Evolutionary conservation across 495 filamentous ascomycete species (phyloP), one percentile per base, ranked within the genome.

Genomic region (Penicillium chermesinum): DNA sequence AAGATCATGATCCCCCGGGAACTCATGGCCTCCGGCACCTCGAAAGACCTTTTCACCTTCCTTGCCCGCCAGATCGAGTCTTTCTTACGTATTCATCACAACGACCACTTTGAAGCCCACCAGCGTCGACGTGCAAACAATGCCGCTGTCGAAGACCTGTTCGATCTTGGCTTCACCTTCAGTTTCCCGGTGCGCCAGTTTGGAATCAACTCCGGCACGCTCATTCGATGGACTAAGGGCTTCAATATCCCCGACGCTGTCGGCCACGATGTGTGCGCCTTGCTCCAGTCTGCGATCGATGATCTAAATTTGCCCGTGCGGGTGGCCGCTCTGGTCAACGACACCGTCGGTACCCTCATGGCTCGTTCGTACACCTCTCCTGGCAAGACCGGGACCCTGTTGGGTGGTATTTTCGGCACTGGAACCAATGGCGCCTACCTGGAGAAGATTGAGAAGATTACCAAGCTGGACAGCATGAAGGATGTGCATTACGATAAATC

Each of bases 201-300:
- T 49, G 90, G 89, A 17, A 93, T 98, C 60, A 97, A 97, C 74
- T 88, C 85, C 62, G 93, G 93, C 35, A 87, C 82, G 33, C 72
- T 97, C 30, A 88, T 95, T 64, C 83, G 94, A 48, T 98, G 93
- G 93, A 98, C 94, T 21, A 98, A 98, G 74, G 94, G 93, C 30
- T 98, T 96, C 63, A 87, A 96, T 64, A 96, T 98, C 49, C 77
- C 80, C 15, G 94, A 97, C 63, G 85, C 91, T 0, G 67, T 98
- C 47, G 93, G 93, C 30, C 86, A 96, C 64, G 93, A 98, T 69
- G 90, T 98, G 33, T 98, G 93, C 56, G 81, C 80, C 35, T 75
- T 97, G 21, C 78, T 98, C 21, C 93, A 98, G 61, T 65, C 71
- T n/a, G 93, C 96, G 63, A 90, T 98, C 55, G 89, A 98, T 67